Conservation (phyloP, 2,329 filamentous ascomycete genomes). For the Colletotrichum musae region DNA sequence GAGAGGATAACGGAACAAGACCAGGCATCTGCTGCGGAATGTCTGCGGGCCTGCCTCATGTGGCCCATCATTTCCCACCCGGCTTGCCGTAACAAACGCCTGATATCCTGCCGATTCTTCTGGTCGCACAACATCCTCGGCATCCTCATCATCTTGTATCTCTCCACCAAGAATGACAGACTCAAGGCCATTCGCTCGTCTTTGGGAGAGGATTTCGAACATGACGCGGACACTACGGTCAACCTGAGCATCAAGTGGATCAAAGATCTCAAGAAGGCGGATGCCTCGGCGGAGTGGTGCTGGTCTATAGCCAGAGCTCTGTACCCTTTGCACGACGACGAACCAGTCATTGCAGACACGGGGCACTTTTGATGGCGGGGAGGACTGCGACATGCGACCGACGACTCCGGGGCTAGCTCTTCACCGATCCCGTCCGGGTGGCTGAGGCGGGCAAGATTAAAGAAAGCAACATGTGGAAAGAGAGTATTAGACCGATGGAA, state of each 20-base stretch:
- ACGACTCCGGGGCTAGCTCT: no score
- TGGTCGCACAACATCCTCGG: conserved; percentile 75
- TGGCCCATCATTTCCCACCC: conserved; percentile 74
- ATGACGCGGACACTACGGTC: conserved; percentile 64
- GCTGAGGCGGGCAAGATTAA: no score
- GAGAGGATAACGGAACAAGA: conserved; percentile 69
- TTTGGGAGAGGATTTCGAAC: conserved; percentile 63
- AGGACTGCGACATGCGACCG: background rate
- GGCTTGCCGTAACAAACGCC: conserved; percentile 68
- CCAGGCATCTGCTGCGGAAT: conserved; percentile 67
- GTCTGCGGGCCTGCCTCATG: conserved; percentile 68
- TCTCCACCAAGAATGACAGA: conserved; percentile 66
- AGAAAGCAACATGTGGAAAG: no score
- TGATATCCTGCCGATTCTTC: conserved; percentile 72
- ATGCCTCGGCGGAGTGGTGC: conserved; percentile 69
- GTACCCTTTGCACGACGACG: conserved; percentile 55
- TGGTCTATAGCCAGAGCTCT: conserved; percentile 66
- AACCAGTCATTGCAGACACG: background rate
- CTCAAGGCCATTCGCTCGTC: conserved; percentile 64
- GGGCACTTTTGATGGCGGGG: background rate
- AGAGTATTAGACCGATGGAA: no score
- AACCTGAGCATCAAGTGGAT: conserved; percentile 72
- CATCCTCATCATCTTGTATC: conserved; percentile 69
- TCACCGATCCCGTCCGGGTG: no score
- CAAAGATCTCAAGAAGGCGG: conserved; percentile 67